phyloP scores from a whole-genome alignment of 306 rosid genomes.

The Citrullus amarus region DNA sequence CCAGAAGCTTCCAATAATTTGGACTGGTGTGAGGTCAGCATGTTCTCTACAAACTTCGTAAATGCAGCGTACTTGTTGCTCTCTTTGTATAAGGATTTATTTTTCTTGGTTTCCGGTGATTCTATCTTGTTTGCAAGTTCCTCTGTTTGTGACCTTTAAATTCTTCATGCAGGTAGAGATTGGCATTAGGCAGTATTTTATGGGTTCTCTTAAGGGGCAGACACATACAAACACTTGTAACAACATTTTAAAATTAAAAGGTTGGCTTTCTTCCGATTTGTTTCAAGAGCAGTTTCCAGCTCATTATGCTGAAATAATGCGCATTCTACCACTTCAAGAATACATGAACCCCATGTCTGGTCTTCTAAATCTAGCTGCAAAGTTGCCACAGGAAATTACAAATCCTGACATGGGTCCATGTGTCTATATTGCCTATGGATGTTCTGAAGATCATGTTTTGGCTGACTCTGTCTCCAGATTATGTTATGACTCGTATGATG shows the following conservation, averaged over 20 bases:
- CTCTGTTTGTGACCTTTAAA: not conserved
- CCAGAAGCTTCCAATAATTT: conserved; percentile 51
- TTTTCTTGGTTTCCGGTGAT: not conserved
- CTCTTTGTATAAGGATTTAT: not conserved
- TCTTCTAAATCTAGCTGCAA: conserved; percentile 70
- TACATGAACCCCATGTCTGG: conserved; percentile 89
- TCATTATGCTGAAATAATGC: conserved; percentile 68
- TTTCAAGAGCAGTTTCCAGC: conserved; percentile 87
- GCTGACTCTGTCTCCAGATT: conserved; percentile 58
- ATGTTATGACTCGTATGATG: conserved; percentile 56
- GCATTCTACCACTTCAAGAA: conserved; percentile 73
- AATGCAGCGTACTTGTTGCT: not conserved
- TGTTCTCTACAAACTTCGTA: not conserved
- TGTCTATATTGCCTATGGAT: conserved; percentile 62
- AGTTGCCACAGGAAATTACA: conserved; percentile 51
- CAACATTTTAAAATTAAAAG: conserved; percentile 69
- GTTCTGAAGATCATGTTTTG: conserved; percentile 42
- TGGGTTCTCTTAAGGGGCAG: conserved; percentile 60
- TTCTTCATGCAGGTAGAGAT: conserved; percentile 64
- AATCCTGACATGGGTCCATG: conserved; percentile 77
- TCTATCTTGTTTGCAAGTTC: not conserved
- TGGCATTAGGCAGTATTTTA: conserved; percentile 64
- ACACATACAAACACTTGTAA: conserved; percentile 46
- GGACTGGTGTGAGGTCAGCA: conserved; percentile 97
- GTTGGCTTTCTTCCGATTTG: conserved; percentile 78